Percentiles rank a stretch among this genome's conserved stretches.
phyloP scores from a whole-genome alignment of 768 basidiomycete genomes.

The Tricholoma sp. region DNA sequence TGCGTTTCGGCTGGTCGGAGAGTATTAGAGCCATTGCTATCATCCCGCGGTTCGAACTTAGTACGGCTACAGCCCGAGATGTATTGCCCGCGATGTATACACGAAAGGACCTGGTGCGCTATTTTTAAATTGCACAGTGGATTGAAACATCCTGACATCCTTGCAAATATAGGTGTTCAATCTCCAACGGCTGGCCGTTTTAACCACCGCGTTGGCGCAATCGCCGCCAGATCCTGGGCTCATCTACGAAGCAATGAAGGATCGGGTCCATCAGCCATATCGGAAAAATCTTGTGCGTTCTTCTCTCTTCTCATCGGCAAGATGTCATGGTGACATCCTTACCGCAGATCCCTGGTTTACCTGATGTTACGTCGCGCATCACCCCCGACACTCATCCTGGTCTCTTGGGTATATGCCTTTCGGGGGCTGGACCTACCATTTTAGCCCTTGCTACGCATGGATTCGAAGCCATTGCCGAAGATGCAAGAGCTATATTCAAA shows the following conservation, averaged over 20 bases:
- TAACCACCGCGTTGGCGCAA: constrained; percentile 89
- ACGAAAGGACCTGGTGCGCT: constrained; percentile 82
- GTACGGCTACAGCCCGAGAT: constrained; percentile 89
- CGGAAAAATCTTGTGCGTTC: constrained; percentile 73
- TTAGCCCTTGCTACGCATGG: constrained; percentile 86
- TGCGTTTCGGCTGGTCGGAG: constrained; percentile 82
- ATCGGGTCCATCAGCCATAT: constrained; percentile 96
- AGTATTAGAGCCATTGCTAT: constrained; percentile 90
- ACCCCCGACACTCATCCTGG: constrained; percentile 90
- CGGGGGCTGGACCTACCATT: constrained; percentile 96
- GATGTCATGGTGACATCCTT: neutral
- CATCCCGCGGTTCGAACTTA: constrained; percentile 92
- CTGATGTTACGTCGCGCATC: constrained; percentile 84
- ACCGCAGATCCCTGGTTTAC: constrained; percentile 87
- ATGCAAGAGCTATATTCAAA: constrained; percentile 71
- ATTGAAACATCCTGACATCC: constrained; percentile 1
- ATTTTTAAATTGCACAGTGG: neutral
- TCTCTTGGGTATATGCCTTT: constrained; percentile 95
- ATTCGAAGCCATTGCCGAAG: constrained; percentile 82
- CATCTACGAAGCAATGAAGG: constrained; percentile 99
- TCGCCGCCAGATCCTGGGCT: constrained; percentile 90
- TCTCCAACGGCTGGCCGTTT: constrained; percentile 90
- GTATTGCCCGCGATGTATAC: constrained; percentile 85
- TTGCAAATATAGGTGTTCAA: constrained; percentile 80
- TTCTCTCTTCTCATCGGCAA: neutral